Percentiles rank a stretch among this genome's conserved stretches.
Conservation (phyloP, 2,329 filamentous ascomycete genomes). For the Davidsoniella neocaledoniae region DNA sequence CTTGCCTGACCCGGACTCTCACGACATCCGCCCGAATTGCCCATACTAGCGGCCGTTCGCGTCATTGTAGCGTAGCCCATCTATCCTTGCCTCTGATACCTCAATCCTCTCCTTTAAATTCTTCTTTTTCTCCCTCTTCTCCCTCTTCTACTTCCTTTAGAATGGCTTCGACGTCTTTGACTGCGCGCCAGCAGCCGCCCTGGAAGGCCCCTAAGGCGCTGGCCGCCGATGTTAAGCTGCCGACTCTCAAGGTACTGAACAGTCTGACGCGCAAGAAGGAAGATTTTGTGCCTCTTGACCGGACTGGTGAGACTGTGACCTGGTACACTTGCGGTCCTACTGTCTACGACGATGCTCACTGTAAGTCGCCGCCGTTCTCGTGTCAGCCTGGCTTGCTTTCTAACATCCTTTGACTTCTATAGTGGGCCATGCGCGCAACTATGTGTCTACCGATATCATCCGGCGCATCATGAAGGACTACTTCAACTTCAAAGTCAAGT, state of each 20-base stretch:
- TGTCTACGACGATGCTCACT: conserved; percentile 64
- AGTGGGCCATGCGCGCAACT: conserved; percentile 70
- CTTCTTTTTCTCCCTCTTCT: not conserved
- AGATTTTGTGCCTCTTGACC: conserved; percentile 13
- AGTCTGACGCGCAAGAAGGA: conserved; percentile 13
- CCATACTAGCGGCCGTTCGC: not conserved
- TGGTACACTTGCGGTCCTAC: conserved; percentile 74
- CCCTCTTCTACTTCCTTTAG: not conserved
- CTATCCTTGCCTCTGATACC: not conserved
- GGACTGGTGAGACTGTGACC: conserved; percentile 11
- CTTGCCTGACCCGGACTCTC: conserved; percentile 1
- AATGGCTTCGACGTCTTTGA: conserved; percentile 9
- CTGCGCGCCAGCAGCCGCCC: conserved; percentile 12
- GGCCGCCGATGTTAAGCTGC: conserved; percentile 8
- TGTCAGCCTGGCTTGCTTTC: not conserved
- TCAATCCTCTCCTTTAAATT: not conserved
- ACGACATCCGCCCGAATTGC: not conserved
- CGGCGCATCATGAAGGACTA: conserved; percentile 68
- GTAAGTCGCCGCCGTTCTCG: conserved; percentile 1
- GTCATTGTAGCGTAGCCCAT: not conserved
- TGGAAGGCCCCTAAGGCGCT: conserved; percentile 8
- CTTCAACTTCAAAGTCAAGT: conserved; percentile 66
- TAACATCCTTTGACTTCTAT: not conserved
- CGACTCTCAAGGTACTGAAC: conserved; percentile 11
- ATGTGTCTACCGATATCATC: conserved; percentile 80